A percentile compares a stretch with the other conserved stretches of the same genome.
These are phyloP conservation scores for Teratosphaeria epicoccoides DNA, from an alignment of 2,329 filamentous ascomycete genomes.

Conservation along the genomic window DNA sequence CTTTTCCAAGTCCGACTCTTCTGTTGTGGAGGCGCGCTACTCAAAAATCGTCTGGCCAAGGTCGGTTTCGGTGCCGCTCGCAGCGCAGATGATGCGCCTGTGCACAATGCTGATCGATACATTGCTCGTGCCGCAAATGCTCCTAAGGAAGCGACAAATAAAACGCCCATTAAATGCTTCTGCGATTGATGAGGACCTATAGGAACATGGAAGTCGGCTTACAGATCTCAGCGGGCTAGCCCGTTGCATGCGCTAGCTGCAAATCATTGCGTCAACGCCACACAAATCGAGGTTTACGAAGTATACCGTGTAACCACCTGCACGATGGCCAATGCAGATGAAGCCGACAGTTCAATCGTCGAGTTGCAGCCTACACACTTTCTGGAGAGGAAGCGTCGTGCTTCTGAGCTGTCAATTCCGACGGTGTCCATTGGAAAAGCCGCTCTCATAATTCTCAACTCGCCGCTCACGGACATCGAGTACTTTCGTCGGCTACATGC, in stretches of 20 bases:
- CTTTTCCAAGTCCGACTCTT: conserved; percentile 77
- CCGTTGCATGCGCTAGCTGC: not conserved
- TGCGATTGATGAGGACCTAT: not conserved
- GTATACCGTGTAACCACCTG: not conserved
- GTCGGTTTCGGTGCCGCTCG: conserved; percentile 26
- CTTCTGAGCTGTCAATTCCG: not conserved
- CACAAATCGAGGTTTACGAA: not conserved
- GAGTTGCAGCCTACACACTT: conserved; percentile 15
- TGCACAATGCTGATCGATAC: conserved; percentile 43
- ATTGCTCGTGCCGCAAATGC: conserved; percentile 25
- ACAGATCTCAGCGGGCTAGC: not conserved
- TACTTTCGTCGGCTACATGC: conserved; percentile 38
- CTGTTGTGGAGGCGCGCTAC: conserved; percentile 47
- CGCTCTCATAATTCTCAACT: conserved; percentile 52
- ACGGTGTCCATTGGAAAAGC: conserved; percentile 1
- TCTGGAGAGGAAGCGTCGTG: conserved; percentile 6
- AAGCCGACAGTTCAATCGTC: conserved; percentile 1
- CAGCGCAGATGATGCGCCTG: conserved; percentile 23
- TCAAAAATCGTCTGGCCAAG: conserved; percentile 41
- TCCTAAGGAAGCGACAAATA: not conserved
- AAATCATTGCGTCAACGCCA: not conserved
- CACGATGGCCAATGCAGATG: not conserved
- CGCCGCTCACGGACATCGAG: conserved; percentile 46
- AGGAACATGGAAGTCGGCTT: not conserved
- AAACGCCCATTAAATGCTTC: not conserved